Evolutionary conservation across 108 stramenopile species (phyloP).

Genomic region (Skeletonema grethae): DNA sequence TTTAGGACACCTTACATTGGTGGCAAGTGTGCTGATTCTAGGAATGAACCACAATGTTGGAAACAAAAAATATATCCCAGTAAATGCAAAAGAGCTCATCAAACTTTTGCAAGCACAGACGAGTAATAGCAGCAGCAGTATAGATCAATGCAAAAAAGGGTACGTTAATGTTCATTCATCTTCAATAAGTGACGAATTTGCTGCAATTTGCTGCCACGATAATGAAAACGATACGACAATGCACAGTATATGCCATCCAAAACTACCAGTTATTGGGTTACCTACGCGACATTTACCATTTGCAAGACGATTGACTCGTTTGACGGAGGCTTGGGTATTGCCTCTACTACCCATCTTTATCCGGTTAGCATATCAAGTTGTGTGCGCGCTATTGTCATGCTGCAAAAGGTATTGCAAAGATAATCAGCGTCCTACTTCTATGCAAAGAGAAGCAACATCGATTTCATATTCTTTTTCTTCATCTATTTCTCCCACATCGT

Average conservation of each 20-base stretch:
- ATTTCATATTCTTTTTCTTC: slow-evolving; percentile 13
- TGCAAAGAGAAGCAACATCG: slow-evolving; percentile 8
- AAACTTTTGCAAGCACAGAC: not conserved
- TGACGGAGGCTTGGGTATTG: slow-evolving; percentile 81
- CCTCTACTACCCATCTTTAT: slow-evolving; percentile 79
- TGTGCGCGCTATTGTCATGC: not conserved
- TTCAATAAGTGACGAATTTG: slow-evolving; percentile 47
- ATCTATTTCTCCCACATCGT: slow-evolving; percentile 13
- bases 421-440: not conserved
- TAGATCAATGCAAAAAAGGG: slow-evolving; percentile 53
- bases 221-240: not conserved
- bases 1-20: slow-evolving; percentile 9
- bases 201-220: slow-evolving; percentile 59
- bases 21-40: slow-evolving; percentile 7
- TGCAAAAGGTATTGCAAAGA: not conserved
- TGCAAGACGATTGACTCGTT: slow-evolving; percentile 55
- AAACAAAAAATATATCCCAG: slow-evolving; percentile 68
- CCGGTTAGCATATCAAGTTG: slow-evolving; percentile 35
- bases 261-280: slow-evolving; percentile 23
- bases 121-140: not conserved
- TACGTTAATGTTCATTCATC: slow-evolving; percentile 71
- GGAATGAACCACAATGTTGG: slow-evolving; percentile 43
- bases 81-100: slow-evolving; percentile 31
- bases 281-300: slow-evolving; percentile 45
- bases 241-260: slow-evolving; percentile 34